These are phyloP conservation scores for Euphrasia arctica DNA, from an alignment of 305 asterid species.

Conservation along the genomic window DNA sequence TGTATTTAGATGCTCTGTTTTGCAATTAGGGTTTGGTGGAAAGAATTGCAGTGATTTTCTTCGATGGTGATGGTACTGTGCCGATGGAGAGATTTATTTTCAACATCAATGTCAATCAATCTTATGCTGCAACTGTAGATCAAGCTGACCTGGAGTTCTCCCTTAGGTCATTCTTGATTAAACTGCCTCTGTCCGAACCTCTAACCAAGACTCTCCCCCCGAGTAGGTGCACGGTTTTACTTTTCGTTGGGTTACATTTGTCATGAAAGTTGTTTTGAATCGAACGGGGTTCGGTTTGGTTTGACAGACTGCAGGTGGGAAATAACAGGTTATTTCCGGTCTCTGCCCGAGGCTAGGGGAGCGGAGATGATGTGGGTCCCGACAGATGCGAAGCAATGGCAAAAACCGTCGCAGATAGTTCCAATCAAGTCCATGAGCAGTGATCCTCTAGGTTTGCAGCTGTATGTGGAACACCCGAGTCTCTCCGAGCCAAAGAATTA, in stretches of 20 bases:
- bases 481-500: conserved; percentile 40
- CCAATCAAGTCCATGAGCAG: conserved; percentile 91
- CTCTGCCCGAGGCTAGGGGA: conserved; percentile 53
- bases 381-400: conserved; percentile 84
- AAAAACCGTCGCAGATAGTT: conserved; percentile 63
- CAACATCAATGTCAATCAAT: conserved; percentile 66
- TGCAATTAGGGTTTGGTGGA: conserved; percentile 73
- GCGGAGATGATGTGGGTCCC: conserved; percentile 78
- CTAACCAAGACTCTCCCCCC: conserved; percentile 60
- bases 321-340: conserved; percentile 68
- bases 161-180: conserved; percentile 79
- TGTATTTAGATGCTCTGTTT: background rate
- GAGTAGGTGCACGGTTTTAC: conserved; percentile 35
- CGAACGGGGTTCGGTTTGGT: background rate
- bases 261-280: no score
- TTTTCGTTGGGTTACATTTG: background rate
- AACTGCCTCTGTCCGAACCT: conserved; percentile 74
- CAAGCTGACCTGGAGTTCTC: conserved; percentile 69
- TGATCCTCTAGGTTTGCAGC: conserved; percentile 82
- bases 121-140: conserved; percentile 59
- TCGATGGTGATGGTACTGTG: conserved; percentile 40
- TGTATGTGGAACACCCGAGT: conserved; percentile 76
- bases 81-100: conserved; percentile 89
- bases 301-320: conserved; percentile 92
- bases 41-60: conserved; percentile 79